Conservation (phyloP, 345 rosid genomes). For the Pistacia integerrima region DNA sequence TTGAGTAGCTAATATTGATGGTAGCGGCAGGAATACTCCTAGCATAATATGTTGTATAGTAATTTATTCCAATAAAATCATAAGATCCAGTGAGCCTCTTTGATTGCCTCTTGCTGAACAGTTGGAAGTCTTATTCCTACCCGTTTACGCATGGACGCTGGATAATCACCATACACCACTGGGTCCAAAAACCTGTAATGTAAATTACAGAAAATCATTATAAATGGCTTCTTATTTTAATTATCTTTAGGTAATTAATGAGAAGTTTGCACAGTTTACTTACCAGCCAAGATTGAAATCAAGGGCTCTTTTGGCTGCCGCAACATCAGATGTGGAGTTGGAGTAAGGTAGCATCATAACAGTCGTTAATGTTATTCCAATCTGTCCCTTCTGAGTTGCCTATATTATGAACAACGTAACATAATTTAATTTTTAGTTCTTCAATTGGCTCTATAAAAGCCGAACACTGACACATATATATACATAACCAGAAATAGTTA, state of each 20-base stretch:
- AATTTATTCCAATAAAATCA: slow-evolving; percentile 60
- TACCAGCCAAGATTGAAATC: slow-evolving; percentile 29
- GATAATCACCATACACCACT: slow-evolving; percentile 56
- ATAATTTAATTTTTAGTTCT: too few species aligned
- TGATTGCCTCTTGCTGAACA: slow-evolving; percentile 45
- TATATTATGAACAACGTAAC: background rate
- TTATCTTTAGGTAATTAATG: too few species aligned
- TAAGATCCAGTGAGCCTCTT: slow-evolving; percentile 44
- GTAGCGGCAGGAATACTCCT: slow-evolving; percentile 1
- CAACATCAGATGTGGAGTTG: slow-evolving; percentile 11
- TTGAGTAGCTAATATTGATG: slow-evolving; percentile 26
- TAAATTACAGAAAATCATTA: background rate
- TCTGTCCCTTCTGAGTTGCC: slow-evolving; percentile 39
- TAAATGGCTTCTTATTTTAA: too few species aligned
- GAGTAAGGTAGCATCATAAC: slow-evolving; percentile 32
- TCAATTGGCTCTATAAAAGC: too few species aligned
- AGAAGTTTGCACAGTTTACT: background rate
- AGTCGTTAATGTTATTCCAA: slow-evolving; percentile 30
- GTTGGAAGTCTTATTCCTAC: slow-evolving; percentile 55
- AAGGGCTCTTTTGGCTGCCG: slow-evolving; percentile 13
- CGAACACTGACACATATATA: too few species aligned
- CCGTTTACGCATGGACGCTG: slow-evolving; percentile 41
- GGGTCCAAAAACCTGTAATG: slow-evolving; percentile 31
- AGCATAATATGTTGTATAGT: slow-evolving; percentile 49
- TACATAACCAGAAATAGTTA: too few species aligned